Evolutionary conservation across 371 early-diverging fungal genomes (phyloP), one percentile per base, ranked within the genome.

Genomic region (Circinella minor): DNA sequence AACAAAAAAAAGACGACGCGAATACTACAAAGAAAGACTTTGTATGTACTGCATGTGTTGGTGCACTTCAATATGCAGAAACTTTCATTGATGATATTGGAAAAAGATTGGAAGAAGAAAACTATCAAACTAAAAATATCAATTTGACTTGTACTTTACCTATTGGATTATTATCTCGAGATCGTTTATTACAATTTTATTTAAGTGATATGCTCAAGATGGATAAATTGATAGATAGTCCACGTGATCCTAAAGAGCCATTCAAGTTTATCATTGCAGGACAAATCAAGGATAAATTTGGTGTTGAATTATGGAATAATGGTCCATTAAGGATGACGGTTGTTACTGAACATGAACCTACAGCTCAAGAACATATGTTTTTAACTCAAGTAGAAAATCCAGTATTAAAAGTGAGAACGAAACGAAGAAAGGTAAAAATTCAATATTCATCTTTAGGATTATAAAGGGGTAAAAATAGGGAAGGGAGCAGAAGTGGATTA

Each of bases 321-420:
- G 77, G 78, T 64, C 15, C 69, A 8, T 80, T 93, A 34, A 78
- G 79, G 55, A 83, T 93, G 71, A 86, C 82, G 1, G 76, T 92
- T 0, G 84, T 85, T 4, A 77, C 89, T 57, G 81, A 80, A 8
- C 92, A 93, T 71, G 74, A 77, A 4, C 83, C 83, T 34, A 86
- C 92, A 1, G 79, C 80, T 15, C 71, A 79, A 9, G 92, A 92
- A 59, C 92, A 88, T 70, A 71, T 83, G 63, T 91, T 93, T 60
- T 79, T 94, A 68, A 85, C 89, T 7, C 77, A 76, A 34, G 83
- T 90, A 39, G 80, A 87, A 14, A 77, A 86, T 4, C 88, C 91
- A 0, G 83, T 87, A 5, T 70, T 94, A 39, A 78, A 83, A 27
- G 76, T 92, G n/a, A 79, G 86, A 65, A 85, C 81, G 48, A 74